Evolutionary conservation across 768 basidiomycete genomes (phyloP).

Genomic region (Lactarius trivialis): DNA sequence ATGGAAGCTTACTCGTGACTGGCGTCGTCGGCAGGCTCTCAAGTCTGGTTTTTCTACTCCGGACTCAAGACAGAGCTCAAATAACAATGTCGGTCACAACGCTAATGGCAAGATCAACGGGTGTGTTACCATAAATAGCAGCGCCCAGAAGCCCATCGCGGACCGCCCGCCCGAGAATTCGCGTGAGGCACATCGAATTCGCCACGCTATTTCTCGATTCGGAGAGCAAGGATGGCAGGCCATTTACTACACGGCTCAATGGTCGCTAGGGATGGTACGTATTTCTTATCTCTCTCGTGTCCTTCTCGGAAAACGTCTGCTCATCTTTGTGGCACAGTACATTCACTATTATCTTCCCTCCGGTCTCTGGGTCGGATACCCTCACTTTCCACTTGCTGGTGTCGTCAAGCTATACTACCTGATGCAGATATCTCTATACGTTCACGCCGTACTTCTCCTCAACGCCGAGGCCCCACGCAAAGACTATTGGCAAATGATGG

Average conservation of each 20-base stretch:
- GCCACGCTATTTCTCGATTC: slow-evolving; percentile 75
- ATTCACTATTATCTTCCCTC: slow-evolving; percentile 70
- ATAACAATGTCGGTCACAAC: slow-evolving; percentile 25
- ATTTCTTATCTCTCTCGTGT: slow-evolving; percentile 18
- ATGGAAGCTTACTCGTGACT: slow-evolving; percentile 60
- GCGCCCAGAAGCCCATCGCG: slow-evolving; percentile 23
- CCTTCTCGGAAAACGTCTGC: slow-evolving; percentile 13
- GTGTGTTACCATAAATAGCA: slow-evolving; percentile 33
- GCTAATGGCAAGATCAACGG: slow-evolving; percentile 32
- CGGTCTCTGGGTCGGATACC: slow-evolving; percentile 71
- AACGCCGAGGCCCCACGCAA: slow-evolving; percentile 89
- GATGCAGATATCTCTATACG: slow-evolving; percentile 79
- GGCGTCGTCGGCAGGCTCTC: slow-evolving; percentile 29
- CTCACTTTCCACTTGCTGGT: slow-evolving; percentile 72
- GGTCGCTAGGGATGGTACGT: slow-evolving; percentile 77
- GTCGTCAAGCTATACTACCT: slow-evolving; percentile 89
- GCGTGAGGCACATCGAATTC: slow-evolving; percentile 54
- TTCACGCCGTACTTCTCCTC: slow-evolving; percentile 86
- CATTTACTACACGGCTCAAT: slow-evolving; percentile 73
- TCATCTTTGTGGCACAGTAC: slow-evolving; percentile 48
- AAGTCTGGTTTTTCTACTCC: slow-evolving; percentile 23
- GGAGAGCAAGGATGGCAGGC: slow-evolving; percentile 94
- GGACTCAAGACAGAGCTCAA: slow-evolving; percentile 20
- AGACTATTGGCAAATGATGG: slow-evolving; percentile 95
- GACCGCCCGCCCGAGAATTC: slow-evolving; percentile 25